These are phyloP conservation scores for Candida freyschussii DNA, from an alignment of 1,139 yeast genomes.

Conservation along the genomic window DNA sequence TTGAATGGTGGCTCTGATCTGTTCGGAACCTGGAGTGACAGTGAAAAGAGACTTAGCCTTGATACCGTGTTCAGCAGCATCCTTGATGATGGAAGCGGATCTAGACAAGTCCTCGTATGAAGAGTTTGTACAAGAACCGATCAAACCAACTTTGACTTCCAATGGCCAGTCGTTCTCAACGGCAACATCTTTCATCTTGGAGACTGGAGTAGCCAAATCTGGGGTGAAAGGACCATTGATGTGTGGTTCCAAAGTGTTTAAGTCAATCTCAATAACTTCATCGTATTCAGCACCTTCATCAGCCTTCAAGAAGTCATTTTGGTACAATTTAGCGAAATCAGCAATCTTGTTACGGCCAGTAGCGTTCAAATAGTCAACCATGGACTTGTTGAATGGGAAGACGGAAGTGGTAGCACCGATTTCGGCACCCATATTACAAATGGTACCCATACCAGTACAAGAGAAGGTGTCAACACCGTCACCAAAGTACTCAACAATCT, in stretches of 20 bases:
- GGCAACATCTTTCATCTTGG: constrained; percentile 88
- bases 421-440: constrained; percentile 99
- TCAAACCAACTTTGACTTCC: constrained; percentile 92
- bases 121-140: constrained; percentile 99
- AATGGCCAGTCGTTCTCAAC: constrained; percentile 88
- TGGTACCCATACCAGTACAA: constrained; percentile 99
- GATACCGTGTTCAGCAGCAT: constrained; percentile 88
- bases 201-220: constrained; percentile 96
- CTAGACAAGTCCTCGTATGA: constrained; percentile 99
- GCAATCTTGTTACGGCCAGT: constrained; percentile 84
- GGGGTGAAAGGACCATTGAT: constrained; percentile 99
- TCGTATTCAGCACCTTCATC: constrained; percentile 96
- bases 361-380: constrained; percentile 84
- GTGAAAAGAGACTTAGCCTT: constrained; percentile 87
- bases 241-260: constrained; percentile 94
- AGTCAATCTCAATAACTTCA: constrained; percentile 90
- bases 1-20: constrained; percentile 96
- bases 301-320: constrained; percentile 76
- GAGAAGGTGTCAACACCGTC: constrained; percentile 94
- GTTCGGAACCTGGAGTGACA: constrained; percentile 99
- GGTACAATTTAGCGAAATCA: constrained; percentile 71
- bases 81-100: constrained; percentile 88
- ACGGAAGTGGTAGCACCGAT: constrained; percentile 98
- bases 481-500: constrained; percentile 96
- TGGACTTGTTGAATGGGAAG: constrained; percentile 93